Conservation (phyloP, 169 alveolate species). For the Perkinsus marinus region DNA sequence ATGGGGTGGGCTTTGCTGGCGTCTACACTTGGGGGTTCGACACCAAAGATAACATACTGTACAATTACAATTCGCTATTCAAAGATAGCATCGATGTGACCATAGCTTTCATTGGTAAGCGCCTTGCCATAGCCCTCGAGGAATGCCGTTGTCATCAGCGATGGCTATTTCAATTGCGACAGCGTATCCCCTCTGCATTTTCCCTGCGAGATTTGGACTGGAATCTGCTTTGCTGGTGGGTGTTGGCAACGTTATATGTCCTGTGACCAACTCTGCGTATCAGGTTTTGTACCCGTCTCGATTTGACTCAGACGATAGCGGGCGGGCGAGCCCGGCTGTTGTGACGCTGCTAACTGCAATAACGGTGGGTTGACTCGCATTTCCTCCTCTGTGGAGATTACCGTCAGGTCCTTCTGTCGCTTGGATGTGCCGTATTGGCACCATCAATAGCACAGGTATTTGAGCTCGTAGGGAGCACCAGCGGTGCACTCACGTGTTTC, state of each 20-base stretch:
- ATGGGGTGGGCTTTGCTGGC: background rate
- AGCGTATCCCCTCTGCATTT: conserved; percentile 3
- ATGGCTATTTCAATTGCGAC: background rate
- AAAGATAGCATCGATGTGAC: background rate
- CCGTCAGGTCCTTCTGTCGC: conserved; percentile 4
- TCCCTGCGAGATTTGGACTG: background rate
- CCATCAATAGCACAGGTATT: conserved; percentile 1
- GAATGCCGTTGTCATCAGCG: background rate
- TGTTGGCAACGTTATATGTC: no score
- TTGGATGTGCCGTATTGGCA: background rate
- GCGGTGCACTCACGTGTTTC: conserved; percentile 5
- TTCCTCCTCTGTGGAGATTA: background rate
- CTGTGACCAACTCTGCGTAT: background rate
- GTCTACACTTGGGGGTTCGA: background rate
- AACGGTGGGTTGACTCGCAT: background rate
- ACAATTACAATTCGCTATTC: background rate
- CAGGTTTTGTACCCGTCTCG: background rate
- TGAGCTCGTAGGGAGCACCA: conserved; percentile 6
- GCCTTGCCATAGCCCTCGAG: background rate
- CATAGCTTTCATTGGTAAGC: background rate
- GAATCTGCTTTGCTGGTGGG: background rate
- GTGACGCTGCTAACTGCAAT: background rate
- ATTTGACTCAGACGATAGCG: background rate
- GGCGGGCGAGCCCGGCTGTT: background rate
- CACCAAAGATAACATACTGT: background rate